phyloP scores from a whole-genome alignment of 2,329 filamentous ascomycete species.

The Sclerotinia subarctica region DNA sequence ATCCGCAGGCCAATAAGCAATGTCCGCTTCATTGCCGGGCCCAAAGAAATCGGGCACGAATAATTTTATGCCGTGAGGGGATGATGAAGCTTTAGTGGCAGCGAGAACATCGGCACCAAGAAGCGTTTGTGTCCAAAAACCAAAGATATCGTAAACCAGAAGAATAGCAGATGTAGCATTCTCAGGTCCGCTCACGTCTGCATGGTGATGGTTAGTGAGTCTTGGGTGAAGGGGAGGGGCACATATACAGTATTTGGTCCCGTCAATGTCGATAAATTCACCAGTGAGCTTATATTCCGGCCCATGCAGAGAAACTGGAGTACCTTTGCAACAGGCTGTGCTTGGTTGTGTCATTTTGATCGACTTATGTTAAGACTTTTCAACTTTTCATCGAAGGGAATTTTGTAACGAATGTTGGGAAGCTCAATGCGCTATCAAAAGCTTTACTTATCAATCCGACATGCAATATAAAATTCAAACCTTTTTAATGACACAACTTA shows the following conservation, averaged over 20 bases:
- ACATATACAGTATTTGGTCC: constrained; percentile 3
- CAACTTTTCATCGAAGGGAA: neutral
- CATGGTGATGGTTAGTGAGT: neutral
- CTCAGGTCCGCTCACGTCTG: constrained; percentile 47
- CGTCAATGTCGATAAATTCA: neutral
- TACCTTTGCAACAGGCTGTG: constrained; percentile 15
- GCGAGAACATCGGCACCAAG: constrained; percentile 67
- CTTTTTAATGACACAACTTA: neutral
- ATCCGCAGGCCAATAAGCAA: constrained; percentile 25
- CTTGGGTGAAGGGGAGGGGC: too few species aligned
- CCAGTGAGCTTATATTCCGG: neutral
- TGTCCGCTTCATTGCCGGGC: constrained; percentile 43
- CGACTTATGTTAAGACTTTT: neutral
- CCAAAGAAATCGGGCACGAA: constrained; percentile 91
- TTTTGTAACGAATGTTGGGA: too few species aligned
- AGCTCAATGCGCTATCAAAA: neutral
- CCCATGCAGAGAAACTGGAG: neutral
- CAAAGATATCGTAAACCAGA: constrained; percentile 63
- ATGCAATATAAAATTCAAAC: neutral
- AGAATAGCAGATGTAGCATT: constrained; percentile 55
- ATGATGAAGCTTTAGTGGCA: constrained; percentile 41
- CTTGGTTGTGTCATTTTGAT: constrained; percentile 19
- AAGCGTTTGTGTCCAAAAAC: constrained; percentile 65
- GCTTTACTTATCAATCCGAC: neutral
- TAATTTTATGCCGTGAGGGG: constrained; percentile 60